Evolutionary conservation across 176 grass and related monocot genomes (phyloP).

Genomic region (Guadua angustifolia): DNA sequence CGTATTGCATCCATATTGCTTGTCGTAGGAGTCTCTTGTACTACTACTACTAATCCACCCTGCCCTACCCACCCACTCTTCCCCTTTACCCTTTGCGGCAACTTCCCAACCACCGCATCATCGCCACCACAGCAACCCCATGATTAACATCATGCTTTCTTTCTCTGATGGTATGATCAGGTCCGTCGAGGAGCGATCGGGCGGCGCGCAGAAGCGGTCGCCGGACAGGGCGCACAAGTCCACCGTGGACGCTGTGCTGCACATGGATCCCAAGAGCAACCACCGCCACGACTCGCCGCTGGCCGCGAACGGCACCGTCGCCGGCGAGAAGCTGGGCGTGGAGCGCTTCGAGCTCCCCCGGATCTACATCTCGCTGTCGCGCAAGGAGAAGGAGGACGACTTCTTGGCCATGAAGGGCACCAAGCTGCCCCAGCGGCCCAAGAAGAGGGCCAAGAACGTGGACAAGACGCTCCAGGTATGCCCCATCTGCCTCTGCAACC

Average conservation of each 20-base stretch:
- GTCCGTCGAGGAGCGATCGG: conserved; percentile 52
- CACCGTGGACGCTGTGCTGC: conserved; percentile 26
- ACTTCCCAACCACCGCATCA: conserved; percentile 35
- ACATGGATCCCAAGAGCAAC: conserved; percentile 47
- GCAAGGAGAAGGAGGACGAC: conserved; percentile 95
- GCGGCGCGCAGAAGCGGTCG: conserved; percentile 38
- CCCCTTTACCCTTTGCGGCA: conserved; percentile 36
- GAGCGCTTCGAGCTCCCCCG: conserved; percentile 80
- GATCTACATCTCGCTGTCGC: conserved; percentile 89
- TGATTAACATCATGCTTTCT: conserved; percentile 20
- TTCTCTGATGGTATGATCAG: conserved; percentile 32
- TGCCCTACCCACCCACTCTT: conserved; percentile 29
- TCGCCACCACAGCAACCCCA: conserved; percentile 29
- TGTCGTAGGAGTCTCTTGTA: neutral
- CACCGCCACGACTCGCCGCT: conserved; percentile 34
- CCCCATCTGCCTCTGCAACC: neutral
- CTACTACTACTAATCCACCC: conserved; percentile 27
- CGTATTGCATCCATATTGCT: conserved; percentile 28
- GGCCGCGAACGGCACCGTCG: conserved; percentile 34
- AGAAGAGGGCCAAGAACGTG: conserved; percentile 90
- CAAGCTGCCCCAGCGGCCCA: conserved; percentile 91
- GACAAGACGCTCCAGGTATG: conserved; percentile 83
- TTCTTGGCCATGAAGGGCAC: conserved; percentile 87
- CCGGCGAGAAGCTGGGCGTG: conserved; percentile 37
- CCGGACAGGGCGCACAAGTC: conserved; percentile 55